A percentile compares a stretch with the other conserved stretches of the same genome.
Conservation (phyloP, 2,329 filamentous ascomycete species). For the Aureobasidium zeae region DNA sequence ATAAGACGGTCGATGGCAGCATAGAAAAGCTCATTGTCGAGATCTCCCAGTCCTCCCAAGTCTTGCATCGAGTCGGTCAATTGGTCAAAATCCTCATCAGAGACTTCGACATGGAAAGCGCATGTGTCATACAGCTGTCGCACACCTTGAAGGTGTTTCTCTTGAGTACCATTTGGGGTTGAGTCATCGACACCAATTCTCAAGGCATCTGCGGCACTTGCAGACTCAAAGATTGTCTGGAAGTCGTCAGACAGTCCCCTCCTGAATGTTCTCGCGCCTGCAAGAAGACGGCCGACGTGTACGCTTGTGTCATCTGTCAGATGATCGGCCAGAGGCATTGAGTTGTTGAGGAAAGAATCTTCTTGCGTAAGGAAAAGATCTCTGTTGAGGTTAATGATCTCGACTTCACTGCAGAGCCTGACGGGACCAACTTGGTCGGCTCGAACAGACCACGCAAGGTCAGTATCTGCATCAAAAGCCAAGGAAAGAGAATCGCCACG, state of each 20-base stretch:
- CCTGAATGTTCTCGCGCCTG: slow-evolving; percentile 21
- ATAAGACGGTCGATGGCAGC: slow-evolving; percentile 41
- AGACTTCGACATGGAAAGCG: slow-evolving; percentile 67
- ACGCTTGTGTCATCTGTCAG: slow-evolving; percentile 16
- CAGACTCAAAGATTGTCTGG: slow-evolving; percentile 40
- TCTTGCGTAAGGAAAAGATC: slow-evolving; percentile 30
- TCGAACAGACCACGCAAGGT: slow-evolving; percentile 74
- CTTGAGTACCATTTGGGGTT: slow-evolving; percentile 13
- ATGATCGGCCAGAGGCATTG: slow-evolving; percentile 18
- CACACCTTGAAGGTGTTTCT: slow-evolving; percentile 4
- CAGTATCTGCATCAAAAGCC: slow-evolving; percentile 59
- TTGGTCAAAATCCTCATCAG: slow-evolving; percentile 67
- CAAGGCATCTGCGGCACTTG: slow-evolving; percentile 11
- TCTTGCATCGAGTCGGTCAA: slow-evolving; percentile 61
- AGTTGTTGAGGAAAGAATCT: slow-evolving; percentile 22
- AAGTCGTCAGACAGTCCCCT: slow-evolving; percentile 20
- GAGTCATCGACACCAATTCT: slow-evolving; percentile 11
- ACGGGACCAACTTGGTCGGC: slow-evolving; percentile 73
- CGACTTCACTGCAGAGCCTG: slow-evolving; percentile 67
- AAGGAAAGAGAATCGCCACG: slow-evolving; percentile 74
- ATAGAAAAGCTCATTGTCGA: slow-evolving; percentile 44
- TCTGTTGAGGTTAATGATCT: slow-evolving; percentile 63
- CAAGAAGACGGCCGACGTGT: slow-evolving; percentile 18
- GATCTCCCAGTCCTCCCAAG: slow-evolving; percentile 46
- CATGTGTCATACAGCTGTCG: slow-evolving; percentile 69